Evolutionary conservation across 257 asterid genomes (phyloP).

Genomic region (Orobanche coerulescens): DNA sequence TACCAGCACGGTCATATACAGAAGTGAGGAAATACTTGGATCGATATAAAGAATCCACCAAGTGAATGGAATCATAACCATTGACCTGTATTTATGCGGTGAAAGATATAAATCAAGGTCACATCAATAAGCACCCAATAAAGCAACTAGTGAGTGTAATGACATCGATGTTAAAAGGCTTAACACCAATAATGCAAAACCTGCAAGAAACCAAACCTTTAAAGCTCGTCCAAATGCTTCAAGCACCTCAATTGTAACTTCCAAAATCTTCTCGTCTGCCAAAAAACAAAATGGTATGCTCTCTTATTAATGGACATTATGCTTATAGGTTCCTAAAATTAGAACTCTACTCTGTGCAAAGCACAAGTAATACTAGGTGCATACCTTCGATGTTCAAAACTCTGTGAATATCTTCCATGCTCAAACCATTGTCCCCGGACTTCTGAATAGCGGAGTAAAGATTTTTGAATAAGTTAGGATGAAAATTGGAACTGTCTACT

Average conservation of each 20-base stretch:
- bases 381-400: conserved; percentile 49
- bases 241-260: conserved; percentile 62
- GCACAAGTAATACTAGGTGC: conserved; percentile 22
- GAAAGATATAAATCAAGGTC: conserved; percentile 9
- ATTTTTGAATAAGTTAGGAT: conserved; percentile 52
- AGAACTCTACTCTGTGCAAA: conserved; percentile 4
- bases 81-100: conserved; percentile 49
- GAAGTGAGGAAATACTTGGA: conserved; percentile 80
- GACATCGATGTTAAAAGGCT: neutral
- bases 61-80: conserved; percentile 58
- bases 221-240: conserved; percentile 69
- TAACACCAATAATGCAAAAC: conserved; percentile 1
- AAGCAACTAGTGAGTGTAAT: neutral
- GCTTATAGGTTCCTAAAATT: conserved; percentile 3
- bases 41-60: conserved; percentile 69
- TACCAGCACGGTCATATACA: conserved; percentile 27
- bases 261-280: conserved; percentile 52
- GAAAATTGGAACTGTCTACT: conserved; percentile 26
- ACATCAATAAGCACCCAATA: conserved; percentile 10
- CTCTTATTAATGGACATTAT: conserved; percentile 19
- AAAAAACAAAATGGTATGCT: conserved; percentile 20
- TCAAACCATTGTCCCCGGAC: conserved; percentile 92
- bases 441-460: conserved; percentile 71
- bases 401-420: conserved; percentile 57
- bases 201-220: conserved; percentile 46